phyloP scores from a whole-genome alignment of 2,329 filamentous ascomycete genomes.

The Neofusicoccum laricinum region DNA sequence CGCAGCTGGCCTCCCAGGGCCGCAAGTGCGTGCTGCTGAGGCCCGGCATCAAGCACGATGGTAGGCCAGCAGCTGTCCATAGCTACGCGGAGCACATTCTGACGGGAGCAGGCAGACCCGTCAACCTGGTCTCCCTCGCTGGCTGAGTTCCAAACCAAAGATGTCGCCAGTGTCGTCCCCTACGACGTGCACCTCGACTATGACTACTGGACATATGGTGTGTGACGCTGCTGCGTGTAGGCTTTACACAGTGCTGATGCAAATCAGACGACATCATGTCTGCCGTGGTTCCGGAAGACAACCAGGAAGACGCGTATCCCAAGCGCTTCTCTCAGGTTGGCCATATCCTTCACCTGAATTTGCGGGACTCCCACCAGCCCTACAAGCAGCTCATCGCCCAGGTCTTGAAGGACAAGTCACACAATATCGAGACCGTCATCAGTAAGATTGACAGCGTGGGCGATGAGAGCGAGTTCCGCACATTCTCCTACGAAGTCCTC shows the following conservation, averaged over 20 bases:
- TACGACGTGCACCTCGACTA: conserved; percentile 78
- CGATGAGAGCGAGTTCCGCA: conserved; percentile 79
- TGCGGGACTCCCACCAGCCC: conserved; percentile 75
- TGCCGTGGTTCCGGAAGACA: conserved; percentile 75
- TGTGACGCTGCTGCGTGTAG: conserved; percentile 22
- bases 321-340: conserved; percentile 85
- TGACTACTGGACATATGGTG: conserved; percentile 80
- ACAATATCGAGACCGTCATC: conserved; percentile 82
- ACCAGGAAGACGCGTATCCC: conserved; percentile 76
- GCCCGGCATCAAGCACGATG: conserved; percentile 41
- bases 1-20: conserved; percentile 40
- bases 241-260: neutral
- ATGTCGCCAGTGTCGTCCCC: conserved; percentile 69
- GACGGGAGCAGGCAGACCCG: conserved; percentile 52
- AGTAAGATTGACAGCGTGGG: conserved; percentile 94
- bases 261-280: conserved; percentile 74
- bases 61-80: conserved; percentile 21
- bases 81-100: conserved; percentile 19
- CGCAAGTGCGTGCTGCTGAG: conserved; percentile 47
- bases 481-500: conserved; percentile 89
- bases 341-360: conserved; percentile 88
- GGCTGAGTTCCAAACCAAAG: conserved; percentile 63
- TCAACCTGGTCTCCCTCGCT: conserved; percentile 75
- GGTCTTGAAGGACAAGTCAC: conserved; percentile 80
- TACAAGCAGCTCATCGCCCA: conserved; percentile 85